Conservation (phyloP, 1,139 yeast species). For the Protomyces inundatus region DNA sequence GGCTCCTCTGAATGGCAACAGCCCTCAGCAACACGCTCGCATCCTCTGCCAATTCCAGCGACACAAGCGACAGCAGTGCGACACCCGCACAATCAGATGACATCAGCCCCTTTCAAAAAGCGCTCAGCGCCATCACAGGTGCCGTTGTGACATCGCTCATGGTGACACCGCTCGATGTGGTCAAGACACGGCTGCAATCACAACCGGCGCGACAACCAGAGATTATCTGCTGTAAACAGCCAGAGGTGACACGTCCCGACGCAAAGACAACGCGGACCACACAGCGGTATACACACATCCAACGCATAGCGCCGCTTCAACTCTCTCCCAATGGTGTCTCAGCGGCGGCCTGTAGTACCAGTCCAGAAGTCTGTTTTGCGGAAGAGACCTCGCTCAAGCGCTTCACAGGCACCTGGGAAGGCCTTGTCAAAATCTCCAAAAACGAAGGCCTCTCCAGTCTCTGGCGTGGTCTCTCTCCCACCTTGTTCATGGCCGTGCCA, state of each 20-base stretch:
- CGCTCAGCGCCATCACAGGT: slow-evolving; percentile 18
- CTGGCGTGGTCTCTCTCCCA: slow-evolving; percentile 85
- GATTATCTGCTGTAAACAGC: slow-evolving; percentile 19
- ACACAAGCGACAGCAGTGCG: neutral
- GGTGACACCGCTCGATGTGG: slow-evolving; percentile 30
- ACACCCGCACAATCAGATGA: neutral
- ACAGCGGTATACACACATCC: neutral
- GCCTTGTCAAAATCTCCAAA: slow-evolving; percentile 57
- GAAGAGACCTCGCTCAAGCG: slow-evolving; percentile 24
- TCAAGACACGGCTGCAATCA: slow-evolving; percentile 30
- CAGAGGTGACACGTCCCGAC: neutral
- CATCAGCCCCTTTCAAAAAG: slow-evolving; percentile 18
- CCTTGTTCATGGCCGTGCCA: slow-evolving; percentile 85
- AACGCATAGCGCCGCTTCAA: neutral
- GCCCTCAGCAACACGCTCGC: neutral
- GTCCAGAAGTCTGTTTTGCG: slow-evolving; percentile 22
- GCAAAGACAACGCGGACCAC: neutral
- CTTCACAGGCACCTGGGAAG: slow-evolving; percentile 61
- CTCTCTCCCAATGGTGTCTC: neutral
- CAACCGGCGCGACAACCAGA: slow-evolving; percentile 23
- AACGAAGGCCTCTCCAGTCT: slow-evolving; percentile 72
- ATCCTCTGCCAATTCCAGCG: neutral
- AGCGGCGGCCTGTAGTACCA: slow-evolving; percentile 2
- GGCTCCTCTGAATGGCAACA: neutral
- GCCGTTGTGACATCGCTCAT: slow-evolving; percentile 27